phyloP scores from a whole-genome alignment of 208 protist genomes.

The Tritrichomonas foetus region DNA sequence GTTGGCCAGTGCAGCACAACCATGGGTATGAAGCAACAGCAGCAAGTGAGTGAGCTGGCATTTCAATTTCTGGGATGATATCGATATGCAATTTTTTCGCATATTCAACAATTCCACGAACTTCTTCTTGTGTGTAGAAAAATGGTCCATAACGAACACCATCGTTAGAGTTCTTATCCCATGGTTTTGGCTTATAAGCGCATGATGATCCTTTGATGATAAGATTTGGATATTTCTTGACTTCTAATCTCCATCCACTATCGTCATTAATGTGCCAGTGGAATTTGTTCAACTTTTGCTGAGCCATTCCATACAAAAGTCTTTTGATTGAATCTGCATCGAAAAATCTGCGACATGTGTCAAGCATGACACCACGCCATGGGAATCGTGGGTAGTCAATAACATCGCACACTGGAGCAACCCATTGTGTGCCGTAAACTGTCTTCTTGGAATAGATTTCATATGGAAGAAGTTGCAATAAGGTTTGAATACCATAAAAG shows the following conservation, averaged over 20 bases:
- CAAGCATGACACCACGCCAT: neutral
- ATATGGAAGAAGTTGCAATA: neutral
- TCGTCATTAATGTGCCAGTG: neutral
- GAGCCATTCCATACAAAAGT: neutral
- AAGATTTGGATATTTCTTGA: neutral
- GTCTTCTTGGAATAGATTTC: too few relatives aligned
- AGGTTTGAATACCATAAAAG: neutral
- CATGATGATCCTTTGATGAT: neutral
- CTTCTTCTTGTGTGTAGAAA: slow-evolving; percentile 13
- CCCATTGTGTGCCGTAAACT: neutral
- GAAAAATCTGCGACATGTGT: neutral
- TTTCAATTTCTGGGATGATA: neutral
- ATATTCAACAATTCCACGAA: neutral
- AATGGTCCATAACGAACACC: neutral
- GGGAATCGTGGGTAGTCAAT: neutral
- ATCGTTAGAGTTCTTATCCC: neutral
- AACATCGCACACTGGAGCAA: neutral
- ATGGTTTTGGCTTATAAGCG: neutral
- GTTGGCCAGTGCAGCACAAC: too few relatives aligned
- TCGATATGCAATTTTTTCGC: neutral
- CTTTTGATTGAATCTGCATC: neutral
- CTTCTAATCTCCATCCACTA: neutral
- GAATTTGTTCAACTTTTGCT: neutral
- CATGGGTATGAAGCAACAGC: neutral
- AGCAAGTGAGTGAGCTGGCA: neutral